phyloP scores from a whole-genome alignment of 768 basidiomycete genomes.

The Lyophyllum atratum region DNA sequence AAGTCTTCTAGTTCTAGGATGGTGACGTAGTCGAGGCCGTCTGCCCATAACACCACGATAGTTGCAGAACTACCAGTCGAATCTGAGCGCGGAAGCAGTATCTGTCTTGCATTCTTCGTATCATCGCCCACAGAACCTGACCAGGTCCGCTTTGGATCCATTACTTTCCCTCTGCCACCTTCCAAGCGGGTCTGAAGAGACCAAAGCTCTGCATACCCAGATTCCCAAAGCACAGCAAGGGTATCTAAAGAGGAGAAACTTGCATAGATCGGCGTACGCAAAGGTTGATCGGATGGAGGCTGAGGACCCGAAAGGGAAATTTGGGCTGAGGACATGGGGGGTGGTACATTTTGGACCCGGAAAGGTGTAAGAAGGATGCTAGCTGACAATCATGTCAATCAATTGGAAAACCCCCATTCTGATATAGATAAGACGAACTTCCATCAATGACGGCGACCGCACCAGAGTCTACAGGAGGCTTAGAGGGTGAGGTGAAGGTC shows the following conservation, averaged over 20 bases:
- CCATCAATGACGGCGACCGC: slow-evolving; percentile 90
- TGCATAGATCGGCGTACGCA: slow-evolving; percentile 64
- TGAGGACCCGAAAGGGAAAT: slow-evolving; percentile 31
- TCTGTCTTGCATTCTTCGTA: slow-evolving; percentile 34
- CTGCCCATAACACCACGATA: slow-evolving; percentile 43
- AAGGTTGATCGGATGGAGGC: slow-evolving; percentile 12
- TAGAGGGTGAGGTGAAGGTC: slow-evolving; percentile 59
- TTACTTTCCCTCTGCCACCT: slow-evolving; percentile 56
- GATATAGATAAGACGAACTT: slow-evolving; percentile 47
- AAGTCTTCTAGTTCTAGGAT: slow-evolving; percentile 25
- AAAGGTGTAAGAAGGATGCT: slow-evolving; percentile 87
- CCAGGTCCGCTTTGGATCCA: slow-evolving; percentile 52
- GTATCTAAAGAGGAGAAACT: slow-evolving; percentile 63
- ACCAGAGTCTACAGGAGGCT: slow-evolving; percentile 76
- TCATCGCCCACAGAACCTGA: slow-evolving; percentile 27
- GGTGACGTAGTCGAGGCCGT: slow-evolving; percentile 34
- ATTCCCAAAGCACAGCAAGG: slow-evolving; percentile 69
- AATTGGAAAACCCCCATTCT: not conserved
- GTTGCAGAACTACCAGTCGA: slow-evolving; percentile 15
- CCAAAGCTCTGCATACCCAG: slow-evolving; percentile 72
- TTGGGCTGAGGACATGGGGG: slow-evolving; percentile 86
- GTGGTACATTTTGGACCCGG: slow-evolving; percentile 92
- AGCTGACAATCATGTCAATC: slow-evolving; percentile 42
- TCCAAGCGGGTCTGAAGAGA: slow-evolving; percentile 62
- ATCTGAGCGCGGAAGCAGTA: slow-evolving; percentile 19